Percentiles rank a stretch among this genome's conserved stretches.
These are phyloP conservation scores for Phragmites australis DNA, from an alignment of 176 grass and related monocot genomes.

Conservation along the genomic window DNA sequence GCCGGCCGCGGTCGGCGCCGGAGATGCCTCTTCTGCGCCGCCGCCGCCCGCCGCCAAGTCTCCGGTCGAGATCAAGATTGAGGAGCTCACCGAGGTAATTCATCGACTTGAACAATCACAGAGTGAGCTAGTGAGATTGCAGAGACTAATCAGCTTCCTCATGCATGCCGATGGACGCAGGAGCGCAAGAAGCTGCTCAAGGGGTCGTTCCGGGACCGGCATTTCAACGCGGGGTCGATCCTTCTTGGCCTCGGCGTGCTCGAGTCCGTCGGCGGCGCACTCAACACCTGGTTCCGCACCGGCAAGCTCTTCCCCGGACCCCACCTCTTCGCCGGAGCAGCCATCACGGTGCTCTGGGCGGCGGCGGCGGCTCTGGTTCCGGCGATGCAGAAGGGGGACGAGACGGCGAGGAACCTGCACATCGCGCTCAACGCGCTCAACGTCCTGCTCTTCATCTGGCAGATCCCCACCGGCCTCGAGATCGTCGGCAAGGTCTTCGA, in stretches of 20 bases:
- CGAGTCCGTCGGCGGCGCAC: conserved; percentile 67
- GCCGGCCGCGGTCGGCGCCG: conserved; percentile 44
- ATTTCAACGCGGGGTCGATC: conserved; percentile 90
- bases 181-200: conserved; percentile 87
- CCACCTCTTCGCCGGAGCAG: conserved; percentile 79
- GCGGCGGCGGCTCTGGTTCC: conserved; percentile 70
- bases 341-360: conserved; percentile 89
- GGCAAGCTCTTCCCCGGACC: conserved; percentile 95
- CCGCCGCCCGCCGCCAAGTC: conserved; percentile 41
- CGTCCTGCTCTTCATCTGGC: conserved; percentile 91
- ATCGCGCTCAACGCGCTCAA: conserved; percentile 87
- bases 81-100: conserved; percentile 68
- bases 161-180: conserved; percentile 24
- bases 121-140: too few species aligned
- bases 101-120: neutral
- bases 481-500: conserved; percentile 93
- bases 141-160: too few species aligned
- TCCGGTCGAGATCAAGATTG: conserved; percentile 65
- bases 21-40: neutral
- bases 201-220: conserved; percentile 66
- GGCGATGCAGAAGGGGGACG: conserved; percentile 91
- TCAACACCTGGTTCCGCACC: conserved; percentile 83
- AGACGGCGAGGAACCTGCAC: conserved; percentile 73
- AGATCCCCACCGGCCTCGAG: conserved; percentile 90
- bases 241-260: conserved; percentile 78